These are phyloP conservation scores for Oleoguttula mirabilis DNA, from an alignment of 495 filamentous ascomycete genomes.

Conservation along the genomic window DNA sequence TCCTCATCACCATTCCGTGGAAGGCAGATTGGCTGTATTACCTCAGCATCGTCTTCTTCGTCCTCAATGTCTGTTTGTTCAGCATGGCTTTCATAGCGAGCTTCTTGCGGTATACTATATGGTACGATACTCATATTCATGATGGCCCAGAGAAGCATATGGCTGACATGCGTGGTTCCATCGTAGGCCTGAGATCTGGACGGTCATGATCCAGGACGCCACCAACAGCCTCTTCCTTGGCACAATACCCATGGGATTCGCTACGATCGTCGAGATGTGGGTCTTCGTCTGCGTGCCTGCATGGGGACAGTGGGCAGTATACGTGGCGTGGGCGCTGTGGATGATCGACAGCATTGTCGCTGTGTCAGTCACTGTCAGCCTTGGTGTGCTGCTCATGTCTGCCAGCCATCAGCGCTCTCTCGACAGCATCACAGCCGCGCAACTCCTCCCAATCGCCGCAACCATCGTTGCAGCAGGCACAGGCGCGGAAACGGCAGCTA, in stretches of 20 bases:
- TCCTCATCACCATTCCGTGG: slow-evolving; percentile 27
- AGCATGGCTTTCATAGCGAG: slow-evolving; percentile 34
- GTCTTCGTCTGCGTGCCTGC: slow-evolving; percentile 43
- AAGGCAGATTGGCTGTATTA: slow-evolving; percentile 25
- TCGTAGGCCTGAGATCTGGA: slow-evolving; percentile 45
- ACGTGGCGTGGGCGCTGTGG: slow-evolving; percentile 42
- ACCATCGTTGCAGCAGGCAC: slow-evolving; percentile 47
- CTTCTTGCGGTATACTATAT: slow-evolving; percentile 44
- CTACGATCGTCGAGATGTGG: slow-evolving; percentile 48
- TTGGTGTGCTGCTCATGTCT: slow-evolving; percentile 42
- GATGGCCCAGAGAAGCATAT: neutral
- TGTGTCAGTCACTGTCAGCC: slow-evolving; percentile 37
- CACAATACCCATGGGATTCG: slow-evolving; percentile 52
- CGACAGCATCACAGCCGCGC: slow-evolving; percentile 47
- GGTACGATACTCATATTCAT: too few species aligned
- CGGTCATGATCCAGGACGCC: slow-evolving; percentile 44
- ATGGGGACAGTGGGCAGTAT: slow-evolving; percentile 40
- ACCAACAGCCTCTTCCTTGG: slow-evolving; percentile 51
- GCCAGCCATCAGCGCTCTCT: slow-evolving; percentile 32
- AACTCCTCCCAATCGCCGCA: slow-evolving; percentile 51
- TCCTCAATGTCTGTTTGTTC: slow-evolving; percentile 35
- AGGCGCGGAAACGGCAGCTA: slow-evolving; percentile 42
- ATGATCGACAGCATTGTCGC: slow-evolving; percentile 46
- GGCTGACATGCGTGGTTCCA: too few species aligned
- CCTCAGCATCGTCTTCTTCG: slow-evolving; percentile 28